Base-by-base conservation (phyloP, 2,329 filamentous ascomycete genomes). In the Botrytis paeoniae region DNA sequence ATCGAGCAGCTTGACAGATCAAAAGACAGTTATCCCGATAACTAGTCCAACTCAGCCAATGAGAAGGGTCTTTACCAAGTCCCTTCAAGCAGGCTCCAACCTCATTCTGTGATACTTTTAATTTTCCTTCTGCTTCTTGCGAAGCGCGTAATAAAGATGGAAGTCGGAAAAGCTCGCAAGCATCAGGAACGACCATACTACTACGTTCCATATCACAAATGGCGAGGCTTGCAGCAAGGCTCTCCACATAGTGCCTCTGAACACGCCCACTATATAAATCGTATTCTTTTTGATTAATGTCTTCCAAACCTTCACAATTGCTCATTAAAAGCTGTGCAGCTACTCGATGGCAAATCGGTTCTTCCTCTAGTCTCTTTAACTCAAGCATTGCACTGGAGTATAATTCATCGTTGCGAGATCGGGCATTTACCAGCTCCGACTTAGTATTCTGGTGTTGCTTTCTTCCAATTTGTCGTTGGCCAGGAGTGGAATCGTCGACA, bases 11-110 rank as follows among this genome's bases (percentile, higher is more conserved):
- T 75, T 89, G 86, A 75, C 90, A 92, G 76, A 92, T 88, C 29
- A 89, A 81, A 61, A 88, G 82, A 3, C 89, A 89, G 75, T 89
- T 89, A 72, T 90, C 87, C 72, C 85, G 84, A 73, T 85, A 87
- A 79, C 89, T 90, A 76, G 87, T 88, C 81, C 89, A 92, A 37
- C 88, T 91, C 1, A 85, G 90, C 89, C 89, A 92, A 79, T 84
- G 87, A 62, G 89, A 88, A 1, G 86, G 84, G 37, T 85, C 83
- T 29, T 84, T 84, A 63, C 86, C 85, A 1, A 92, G 80, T 7
- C 85, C 85, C 63, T 82, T 83, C 7, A 90, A 81, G 76, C 90
- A 92, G 16, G 81, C 77, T 63, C 84, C 82, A 37, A 90, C 75
- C 29, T 81, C 68, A 39, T 81, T 76, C 8, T 76, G 69, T 68